phyloP scores from a whole-genome alignment of 2,329 filamentous ascomycete genomes.

The Penicillium italicum region DNA sequence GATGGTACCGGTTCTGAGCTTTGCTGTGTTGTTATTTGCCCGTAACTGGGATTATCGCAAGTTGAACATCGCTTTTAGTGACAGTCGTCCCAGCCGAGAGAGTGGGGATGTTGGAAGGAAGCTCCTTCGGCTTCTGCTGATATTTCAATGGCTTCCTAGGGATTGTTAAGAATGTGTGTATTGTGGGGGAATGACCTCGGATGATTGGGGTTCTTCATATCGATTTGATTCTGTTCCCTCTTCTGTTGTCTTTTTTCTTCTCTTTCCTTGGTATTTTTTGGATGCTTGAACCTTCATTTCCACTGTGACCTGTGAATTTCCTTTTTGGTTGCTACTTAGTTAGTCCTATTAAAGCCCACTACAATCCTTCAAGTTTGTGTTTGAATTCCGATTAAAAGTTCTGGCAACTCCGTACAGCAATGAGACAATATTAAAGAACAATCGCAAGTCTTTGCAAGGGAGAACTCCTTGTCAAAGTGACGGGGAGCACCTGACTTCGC shows the following conservation, averaged over 20 bases:
- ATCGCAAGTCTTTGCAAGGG: neutral
- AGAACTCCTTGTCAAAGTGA: neutral
- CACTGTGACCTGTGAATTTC: no score
- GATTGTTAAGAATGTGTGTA: neutral
- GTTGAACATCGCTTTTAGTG: neutral
- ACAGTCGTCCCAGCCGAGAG: neutral
- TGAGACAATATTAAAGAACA: neutral
- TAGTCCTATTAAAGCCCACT: no score
- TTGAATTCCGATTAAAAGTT: neutral
- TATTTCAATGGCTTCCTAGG: neutral
- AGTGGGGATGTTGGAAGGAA: neutral
- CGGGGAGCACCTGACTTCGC: slow-evolving; percentile 30
- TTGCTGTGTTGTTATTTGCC: neutral
- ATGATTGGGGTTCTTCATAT: neutral
- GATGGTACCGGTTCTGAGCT: neutral
- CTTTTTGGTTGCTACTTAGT: no score
- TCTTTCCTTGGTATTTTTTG: neutral
- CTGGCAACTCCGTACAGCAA: neutral
- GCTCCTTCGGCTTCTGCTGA: neutral
- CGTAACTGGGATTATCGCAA: neutral
- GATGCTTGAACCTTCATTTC: neutral
- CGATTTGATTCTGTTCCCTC: neutral
- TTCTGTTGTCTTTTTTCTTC: neutral
- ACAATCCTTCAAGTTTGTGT: no score
- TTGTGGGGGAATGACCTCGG: neutral